Evolutionary conservation across 371 early-diverging fungal species (phyloP), one percentile per base, ranked within the genome.

Genomic region (Rhizopus microsporus): DNA sequence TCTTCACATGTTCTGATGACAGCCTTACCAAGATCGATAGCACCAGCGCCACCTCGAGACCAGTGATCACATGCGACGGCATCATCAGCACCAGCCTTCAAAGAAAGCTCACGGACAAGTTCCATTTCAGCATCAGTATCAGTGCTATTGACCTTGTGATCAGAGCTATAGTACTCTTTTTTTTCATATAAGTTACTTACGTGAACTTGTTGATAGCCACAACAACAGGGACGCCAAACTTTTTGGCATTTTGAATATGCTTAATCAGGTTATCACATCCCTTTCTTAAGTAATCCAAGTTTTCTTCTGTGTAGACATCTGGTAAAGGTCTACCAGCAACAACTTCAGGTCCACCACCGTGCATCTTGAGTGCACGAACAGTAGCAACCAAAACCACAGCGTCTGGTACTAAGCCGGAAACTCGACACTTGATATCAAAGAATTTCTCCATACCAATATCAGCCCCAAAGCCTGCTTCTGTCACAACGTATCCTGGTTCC

Each of bases 401-500:
- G 63, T 94, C 85, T 34, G 98, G 98, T 5, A 88, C 77, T 23
- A 98, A 80, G 16, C 92, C 93, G 15, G 93, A 92, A 7, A 84
- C 81, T 45, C 98, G 88, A 74, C 98, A 98, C 74, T 98, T 98
- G 82, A 98, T 97, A 74, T 98, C 88, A 75, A 97, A 94, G 85
- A 98, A 97, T 75, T 97, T 98, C 57, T 97, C 97, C 93, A 96
- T 94, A 48, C 98, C 98, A 75, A 98, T 98, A 75, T 98, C 98
- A n/a, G 97, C 95, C 38, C 98, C 98, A 63, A 98, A 98, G 5
- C 98, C 98, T 16, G 96, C 95, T 76, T 98, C 98, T 30, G 98
- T 98, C 35, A 97, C 88, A 23, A 96, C 96, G 60, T 89, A 97
- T 8, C 98, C 98, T 35, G 88, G 80, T 57, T 86, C 83, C 42